A percentile compares a stretch with the other conserved stretches of the same genome.
Conservation (phyloP, 352 stramenopile genomes). For the Globisporangium rhizosaccharum region DNA sequence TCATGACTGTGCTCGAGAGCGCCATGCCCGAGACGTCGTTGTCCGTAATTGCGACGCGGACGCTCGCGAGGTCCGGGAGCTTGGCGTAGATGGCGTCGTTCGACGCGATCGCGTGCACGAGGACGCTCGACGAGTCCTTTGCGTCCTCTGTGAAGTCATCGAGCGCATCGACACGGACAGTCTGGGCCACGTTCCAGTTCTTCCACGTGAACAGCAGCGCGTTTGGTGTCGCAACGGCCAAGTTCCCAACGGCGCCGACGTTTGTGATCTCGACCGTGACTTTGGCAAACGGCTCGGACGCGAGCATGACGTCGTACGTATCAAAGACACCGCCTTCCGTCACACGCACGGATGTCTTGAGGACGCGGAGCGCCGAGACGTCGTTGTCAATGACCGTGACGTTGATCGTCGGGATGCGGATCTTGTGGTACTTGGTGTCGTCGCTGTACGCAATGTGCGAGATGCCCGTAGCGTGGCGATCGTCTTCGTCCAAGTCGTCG, state of each 20-base stretch:
- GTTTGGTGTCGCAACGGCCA: conserved; percentile 21
- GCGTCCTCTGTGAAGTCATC: conserved; percentile 57
- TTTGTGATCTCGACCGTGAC: conserved; percentile 48
- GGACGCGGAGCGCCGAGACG: conserved; percentile 40
- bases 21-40: conserved; percentile 57
- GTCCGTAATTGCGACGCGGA: conserved; percentile 52
- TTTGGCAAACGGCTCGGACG: conserved; percentile 63
- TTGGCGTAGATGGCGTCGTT: conserved; percentile 68
- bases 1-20: conserved; percentile 35
- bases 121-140: conserved; percentile 33
- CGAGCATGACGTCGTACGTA: conserved; percentile 47
- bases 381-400: conserved; percentile 66
- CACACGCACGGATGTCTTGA: conserved; percentile 33
- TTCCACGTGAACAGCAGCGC: conserved; percentile 59
- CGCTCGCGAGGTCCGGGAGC: conserved; percentile 29
- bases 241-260: conserved; percentile 41
- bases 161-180: conserved; percentile 42
- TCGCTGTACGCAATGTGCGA: conserved; percentile 62
- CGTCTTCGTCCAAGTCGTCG: conserved; percentile 62
- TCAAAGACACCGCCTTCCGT: conserved; percentile 39
- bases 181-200: conserved; percentile 61
- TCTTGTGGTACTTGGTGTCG: conserved; percentile 63
- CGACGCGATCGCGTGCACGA: conserved; percentile 49
- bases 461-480: conserved; percentile 57
- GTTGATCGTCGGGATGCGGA: conserved; percentile 51